Base-by-base conservation (phyloP, 2,329 filamentous ascomycete species). In the Byssochlamys sp. region DNA sequence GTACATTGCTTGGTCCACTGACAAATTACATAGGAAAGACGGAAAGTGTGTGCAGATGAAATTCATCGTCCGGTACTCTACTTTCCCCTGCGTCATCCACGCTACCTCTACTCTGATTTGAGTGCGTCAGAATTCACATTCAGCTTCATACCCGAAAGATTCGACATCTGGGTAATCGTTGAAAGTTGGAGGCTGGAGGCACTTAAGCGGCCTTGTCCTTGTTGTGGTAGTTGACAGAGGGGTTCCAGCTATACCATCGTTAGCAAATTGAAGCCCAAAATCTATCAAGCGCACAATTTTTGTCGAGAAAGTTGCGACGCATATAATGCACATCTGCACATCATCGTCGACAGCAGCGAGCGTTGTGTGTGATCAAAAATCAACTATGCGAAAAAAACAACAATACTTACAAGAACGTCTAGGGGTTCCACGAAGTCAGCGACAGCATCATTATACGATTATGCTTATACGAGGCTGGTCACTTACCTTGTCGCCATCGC, bases 151-250 rank as follows among this genome's bases (percentile, higher is more conserved):
- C 27, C n/a, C 19, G 5, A 19, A 27, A 51, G 49, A 11, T n/a
- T 27, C 27, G 6, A 19, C 39, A 14, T 19, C 14, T 4, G 19
- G 39, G 5, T 2, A 45, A 45, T 45, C 14, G 27, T 51, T 51
- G 25, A 7, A 26, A 25, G 49, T 26, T 51, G 49, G 24, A 51
- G 49, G 27, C 26, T 2, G 12, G 49, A 14, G 10, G 28, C 12
- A 49, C 65, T 73, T 73, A 77, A 59, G 70, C 72, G 53, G 69
- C 65, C 83, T 89, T 90, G 80, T 95, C 87, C 80, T 88, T 88
- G 81, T 95, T 91, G 86, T 97, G 91, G 81, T 95, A 92, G 86
- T 97, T 97, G 81, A 96, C 91, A 59, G 81, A 83, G 65, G 86
- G 81, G 79, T 97, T 97, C 94, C 94, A 99, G 88, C 88, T 90